Percentiles rank a stretch among this genome's conserved stretches.
phyloP scores from a whole-genome alignment of 1,284 basidiomycete species.

The Cryptococcus floricola region DNA sequence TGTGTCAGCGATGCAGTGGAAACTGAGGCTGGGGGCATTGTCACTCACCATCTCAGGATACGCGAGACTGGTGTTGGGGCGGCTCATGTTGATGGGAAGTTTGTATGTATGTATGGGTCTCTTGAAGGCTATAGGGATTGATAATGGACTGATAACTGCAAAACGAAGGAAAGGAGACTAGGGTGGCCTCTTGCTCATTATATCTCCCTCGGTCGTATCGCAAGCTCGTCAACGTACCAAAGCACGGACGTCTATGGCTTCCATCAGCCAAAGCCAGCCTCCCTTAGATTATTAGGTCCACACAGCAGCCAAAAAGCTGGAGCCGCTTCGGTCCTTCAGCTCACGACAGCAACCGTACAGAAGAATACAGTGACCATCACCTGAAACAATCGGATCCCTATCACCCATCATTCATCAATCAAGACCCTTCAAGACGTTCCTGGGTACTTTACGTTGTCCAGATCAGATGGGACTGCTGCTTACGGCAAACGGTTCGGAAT shows the following conservation, averaged over 20 bases:
- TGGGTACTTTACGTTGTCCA: background rate
- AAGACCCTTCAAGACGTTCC: too few species aligned
- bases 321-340: too few species aligned
- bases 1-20: background rate
- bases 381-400: background rate
- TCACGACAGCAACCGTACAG: too few species aligned
- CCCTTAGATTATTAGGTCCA: too few species aligned
- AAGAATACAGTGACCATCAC: background rate
- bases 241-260: too few species aligned
- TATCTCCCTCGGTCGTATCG: too few species aligned
- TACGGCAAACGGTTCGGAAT: too few species aligned
- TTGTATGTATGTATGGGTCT: background rate
- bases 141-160: background rate
- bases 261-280: too few species aligned
- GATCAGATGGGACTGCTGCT: too few species aligned
- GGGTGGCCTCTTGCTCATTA: too few species aligned
- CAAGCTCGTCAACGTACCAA: too few species aligned
- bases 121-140: background rate
- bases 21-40: background rate
- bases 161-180: background rate
- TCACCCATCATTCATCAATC: background rate
- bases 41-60: conserved; percentile 19
- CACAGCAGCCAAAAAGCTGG: too few species aligned
- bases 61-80: conserved; percentile 8
- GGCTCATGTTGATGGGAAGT: conserved; percentile 3